Conservation (phyloP, 1,139 yeast species). For the Debaryomycetaceae sp. region DNA sequence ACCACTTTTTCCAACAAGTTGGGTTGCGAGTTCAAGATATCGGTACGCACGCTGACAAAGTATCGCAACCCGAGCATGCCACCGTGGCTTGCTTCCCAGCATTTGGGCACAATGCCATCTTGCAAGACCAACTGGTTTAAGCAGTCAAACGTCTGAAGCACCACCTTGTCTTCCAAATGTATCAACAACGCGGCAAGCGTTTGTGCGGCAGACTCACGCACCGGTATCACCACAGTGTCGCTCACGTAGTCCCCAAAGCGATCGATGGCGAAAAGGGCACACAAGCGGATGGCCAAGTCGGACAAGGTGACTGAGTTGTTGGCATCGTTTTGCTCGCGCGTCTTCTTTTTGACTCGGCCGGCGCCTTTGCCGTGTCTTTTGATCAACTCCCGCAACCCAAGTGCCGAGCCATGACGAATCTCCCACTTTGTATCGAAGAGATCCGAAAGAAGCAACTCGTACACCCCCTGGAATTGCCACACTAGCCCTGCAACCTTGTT, state of each 20-base stretch:
- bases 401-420: slow-evolving; percentile 90
- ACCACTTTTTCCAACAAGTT: slow-evolving; percentile 69
- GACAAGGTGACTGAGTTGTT: slow-evolving; percentile 73
- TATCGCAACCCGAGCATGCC: slow-evolving; percentile 93
- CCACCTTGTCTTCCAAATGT: slow-evolving; percentile 56
- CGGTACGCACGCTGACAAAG: slow-evolving; percentile 86
- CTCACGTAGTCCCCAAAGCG: slow-evolving; percentile 96
- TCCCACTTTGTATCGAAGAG: slow-evolving; percentile 91
- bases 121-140: slow-evolving; percentile 73
- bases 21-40: slow-evolving; percentile 56
- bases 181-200: slow-evolving; percentile 82
- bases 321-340: slow-evolving; percentile 55
- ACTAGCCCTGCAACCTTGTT: slow-evolving; percentile 72
- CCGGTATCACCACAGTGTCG: slow-evolving; percentile 98
- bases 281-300: slow-evolving; percentile 80
- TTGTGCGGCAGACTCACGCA: slow-evolving; percentile 94
- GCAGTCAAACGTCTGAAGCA: slow-evolving; percentile 58
- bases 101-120: slow-evolving; percentile 32
- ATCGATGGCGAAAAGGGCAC: slow-evolving; percentile 88
- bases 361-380: slow-evolving; percentile 84
- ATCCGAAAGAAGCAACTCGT: slow-evolving; percentile 75
- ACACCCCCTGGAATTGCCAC: slow-evolving; percentile 98
- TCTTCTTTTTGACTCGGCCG: slow-evolving; percentile 70
- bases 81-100: slow-evolving; percentile 99
- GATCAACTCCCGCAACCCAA: slow-evolving; percentile 85